phyloP scores from a whole-genome alignment of 2,329 filamentous ascomycete genomes.

The Coniochaeta hoffmannii region DNA sequence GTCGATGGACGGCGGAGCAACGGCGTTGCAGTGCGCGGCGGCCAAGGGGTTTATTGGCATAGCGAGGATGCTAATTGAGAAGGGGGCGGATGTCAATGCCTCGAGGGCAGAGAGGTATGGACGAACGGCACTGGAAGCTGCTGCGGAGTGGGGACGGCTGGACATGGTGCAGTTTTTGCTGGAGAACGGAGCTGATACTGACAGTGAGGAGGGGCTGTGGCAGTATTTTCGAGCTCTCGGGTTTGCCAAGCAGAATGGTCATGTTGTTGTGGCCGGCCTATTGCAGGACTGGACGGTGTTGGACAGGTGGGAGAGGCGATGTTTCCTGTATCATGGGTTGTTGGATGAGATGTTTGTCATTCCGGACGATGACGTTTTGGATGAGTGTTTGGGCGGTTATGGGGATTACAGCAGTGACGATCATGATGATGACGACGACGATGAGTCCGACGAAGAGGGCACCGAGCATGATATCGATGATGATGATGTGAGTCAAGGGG shows the following conservation, averaged over 20 bases:
- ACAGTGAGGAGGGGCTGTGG: not conserved
- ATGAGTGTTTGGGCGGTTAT: not conserved
- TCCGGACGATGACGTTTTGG: not conserved
- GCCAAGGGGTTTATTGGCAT: constrained; percentile 4
- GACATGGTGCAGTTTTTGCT: constrained; percentile 8
- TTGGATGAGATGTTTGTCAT: not conserved
- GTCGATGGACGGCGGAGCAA: not conserved
- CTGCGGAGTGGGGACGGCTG: constrained; percentile 6
- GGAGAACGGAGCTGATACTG: not conserved
- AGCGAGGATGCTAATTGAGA: constrained; percentile 4
- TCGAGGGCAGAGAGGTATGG: not conserved
- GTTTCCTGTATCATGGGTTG: not conserved
- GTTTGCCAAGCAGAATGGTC: not conserved
- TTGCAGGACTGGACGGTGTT: not conserved
- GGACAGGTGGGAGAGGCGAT: not conserved
- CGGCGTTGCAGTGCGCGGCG: constrained; percentile 3
- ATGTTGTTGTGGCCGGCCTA: not conserved
- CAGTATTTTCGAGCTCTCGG: not conserved
- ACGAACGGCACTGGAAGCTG: constrained; percentile 7
- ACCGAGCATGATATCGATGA: no score
- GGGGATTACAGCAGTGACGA: not conserved
- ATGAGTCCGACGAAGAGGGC: no score
- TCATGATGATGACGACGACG: not conserved
- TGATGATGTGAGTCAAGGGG: no score
- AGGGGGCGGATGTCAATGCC: constrained; percentile 6